Percentiles rank a stretch among this genome's conserved stretches.
Evolutionary conservation across 768 basidiomycete species (phyloP).

Genomic region (Pleurotus tuber-regium): DNA sequence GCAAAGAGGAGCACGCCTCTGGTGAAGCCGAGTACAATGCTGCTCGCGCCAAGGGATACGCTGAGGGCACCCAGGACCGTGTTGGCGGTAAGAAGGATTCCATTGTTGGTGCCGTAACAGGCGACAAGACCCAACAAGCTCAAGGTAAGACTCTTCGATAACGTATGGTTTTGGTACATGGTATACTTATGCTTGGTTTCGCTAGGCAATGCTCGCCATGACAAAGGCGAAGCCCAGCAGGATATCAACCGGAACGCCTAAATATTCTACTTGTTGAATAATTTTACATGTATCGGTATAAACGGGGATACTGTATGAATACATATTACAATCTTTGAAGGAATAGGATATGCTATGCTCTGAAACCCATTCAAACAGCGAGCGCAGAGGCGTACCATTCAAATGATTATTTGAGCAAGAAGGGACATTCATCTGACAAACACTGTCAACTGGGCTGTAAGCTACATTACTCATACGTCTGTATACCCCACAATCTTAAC

Average conservation of each 20-base stretch:
- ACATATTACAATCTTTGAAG: too few species aligned
- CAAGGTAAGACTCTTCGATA: slow-evolving; percentile 29
- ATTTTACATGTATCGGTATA: too few species aligned
- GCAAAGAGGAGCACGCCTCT: slow-evolving; percentile 31
- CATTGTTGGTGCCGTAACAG: slow-evolving; percentile 53
- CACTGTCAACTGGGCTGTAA: too few species aligned
- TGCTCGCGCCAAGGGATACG: slow-evolving; percentile 32
- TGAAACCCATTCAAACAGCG: too few species aligned
- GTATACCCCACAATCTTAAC: too few species aligned
- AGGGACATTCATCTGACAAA: too few species aligned
- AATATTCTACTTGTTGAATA: too few species aligned
- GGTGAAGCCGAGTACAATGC: slow-evolving; percentile 31
- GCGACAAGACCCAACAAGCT: slow-evolving; percentile 49
- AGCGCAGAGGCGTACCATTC: too few species aligned
- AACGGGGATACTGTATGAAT: too few species aligned
- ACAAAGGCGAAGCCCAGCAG: slow-evolving; percentile 21
- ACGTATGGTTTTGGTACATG: neutral
- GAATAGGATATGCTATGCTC: too few species aligned
- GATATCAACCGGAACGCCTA: slow-evolving; percentile 5
- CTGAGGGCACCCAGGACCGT: slow-evolving; percentile 30
- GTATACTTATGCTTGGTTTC: neutral
- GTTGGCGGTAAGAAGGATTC: slow-evolving; percentile 50
- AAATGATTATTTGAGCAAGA: too few species aligned
- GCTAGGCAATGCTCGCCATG: slow-evolving; percentile 16
- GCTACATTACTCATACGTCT: too few species aligned